These are phyloP conservation scores for Cucurbita ficifolia DNA, from an alignment of 306 rosid species.

Conservation along the genomic window DNA sequence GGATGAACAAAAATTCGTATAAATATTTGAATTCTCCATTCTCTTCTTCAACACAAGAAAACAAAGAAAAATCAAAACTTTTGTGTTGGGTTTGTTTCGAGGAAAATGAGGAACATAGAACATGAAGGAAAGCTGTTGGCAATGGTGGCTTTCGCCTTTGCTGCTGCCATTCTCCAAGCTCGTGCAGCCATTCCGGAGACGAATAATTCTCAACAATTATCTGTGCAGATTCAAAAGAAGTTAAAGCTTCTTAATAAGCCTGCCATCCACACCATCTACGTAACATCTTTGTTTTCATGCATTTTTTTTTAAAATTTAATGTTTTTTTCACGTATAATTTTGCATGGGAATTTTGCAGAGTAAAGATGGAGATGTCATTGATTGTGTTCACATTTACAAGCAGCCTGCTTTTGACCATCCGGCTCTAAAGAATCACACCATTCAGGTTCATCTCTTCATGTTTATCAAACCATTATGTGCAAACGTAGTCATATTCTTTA, in stretches of 20 bases:
- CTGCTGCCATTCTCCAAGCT: not conserved
- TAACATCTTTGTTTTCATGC: not conserved
- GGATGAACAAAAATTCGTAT: too few relatives aligned
- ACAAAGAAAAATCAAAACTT: too few relatives aligned
- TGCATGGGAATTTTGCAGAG: slow-evolving; percentile 32
- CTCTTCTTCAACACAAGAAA: not conserved
- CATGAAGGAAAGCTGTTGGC: too few relatives aligned
- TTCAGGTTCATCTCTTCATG: slow-evolving; percentile 21
- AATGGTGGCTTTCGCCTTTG: too few relatives aligned
- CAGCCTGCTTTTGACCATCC: slow-evolving; percentile 98
- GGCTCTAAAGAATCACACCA: slow-evolving; percentile 81
- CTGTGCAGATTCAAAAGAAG: slow-evolving; percentile 14
- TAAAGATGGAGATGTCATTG: slow-evolving; percentile 89
- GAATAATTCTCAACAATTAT: not conserved
- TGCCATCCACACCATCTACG: slow-evolving; percentile 28
- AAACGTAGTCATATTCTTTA: too few relatives aligned
- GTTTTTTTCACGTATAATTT: too few relatives aligned
- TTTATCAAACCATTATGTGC: too few relatives aligned
- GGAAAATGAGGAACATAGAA: too few relatives aligned
- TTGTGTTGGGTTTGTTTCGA: too few relatives aligned
- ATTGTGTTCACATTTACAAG: slow-evolving; percentile 63
- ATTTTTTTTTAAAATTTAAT: too few relatives aligned
- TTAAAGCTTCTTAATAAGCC: slow-evolving; percentile 40
- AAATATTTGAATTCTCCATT: not conserved
- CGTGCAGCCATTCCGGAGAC: too few relatives aligned